Evolutionary conservation across 306 rosid genomes (phyloP).

Genomic region (Sicyos baderoa): DNA sequence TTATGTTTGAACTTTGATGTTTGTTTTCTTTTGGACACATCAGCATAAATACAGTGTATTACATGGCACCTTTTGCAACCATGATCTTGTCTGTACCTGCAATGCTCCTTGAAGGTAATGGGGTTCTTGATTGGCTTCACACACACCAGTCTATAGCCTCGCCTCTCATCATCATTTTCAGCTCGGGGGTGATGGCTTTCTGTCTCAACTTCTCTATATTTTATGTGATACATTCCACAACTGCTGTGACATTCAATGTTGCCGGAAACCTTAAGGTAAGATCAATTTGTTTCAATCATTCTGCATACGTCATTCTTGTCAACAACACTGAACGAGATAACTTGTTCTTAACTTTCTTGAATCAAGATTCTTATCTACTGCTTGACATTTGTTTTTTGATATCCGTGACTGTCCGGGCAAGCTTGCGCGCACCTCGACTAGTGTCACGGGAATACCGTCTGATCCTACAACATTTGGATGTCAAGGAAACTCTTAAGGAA

Average conservation of each 20-base stretch:
- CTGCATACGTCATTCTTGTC: neutral
- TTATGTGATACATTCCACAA: constrained; percentile 92
- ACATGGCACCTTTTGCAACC: constrained; percentile 97
- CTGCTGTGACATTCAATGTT: constrained; percentile 91
- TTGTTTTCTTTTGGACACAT: neutral
- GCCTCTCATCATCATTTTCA: constrained; percentile 65
- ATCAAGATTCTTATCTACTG: neutral
- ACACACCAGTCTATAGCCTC: constrained; percentile 58
- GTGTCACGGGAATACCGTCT: no score
- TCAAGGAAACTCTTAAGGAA: no score
- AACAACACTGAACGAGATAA: neutral
- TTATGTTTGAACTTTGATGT: neutral
- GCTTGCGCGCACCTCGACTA: no score
- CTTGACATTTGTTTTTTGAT: no score
- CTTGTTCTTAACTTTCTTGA: neutral
- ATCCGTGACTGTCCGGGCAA: no score
- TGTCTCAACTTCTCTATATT: constrained; percentile 95
- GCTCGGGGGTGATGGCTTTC: constrained; percentile 91
- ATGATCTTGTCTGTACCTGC: constrained; percentile 97
- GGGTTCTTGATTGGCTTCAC: constrained; percentile 72
- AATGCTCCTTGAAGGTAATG: constrained; percentile 77
- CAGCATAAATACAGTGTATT: constrained; percentile 96
- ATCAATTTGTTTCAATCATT: constrained; percentile 8
- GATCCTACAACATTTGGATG: no score
- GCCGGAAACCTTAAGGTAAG: constrained; percentile 98